phyloP scores from a whole-genome alignment of 768 basidiomycete species.

The Sistotremastrum niveocremeum region DNA sequence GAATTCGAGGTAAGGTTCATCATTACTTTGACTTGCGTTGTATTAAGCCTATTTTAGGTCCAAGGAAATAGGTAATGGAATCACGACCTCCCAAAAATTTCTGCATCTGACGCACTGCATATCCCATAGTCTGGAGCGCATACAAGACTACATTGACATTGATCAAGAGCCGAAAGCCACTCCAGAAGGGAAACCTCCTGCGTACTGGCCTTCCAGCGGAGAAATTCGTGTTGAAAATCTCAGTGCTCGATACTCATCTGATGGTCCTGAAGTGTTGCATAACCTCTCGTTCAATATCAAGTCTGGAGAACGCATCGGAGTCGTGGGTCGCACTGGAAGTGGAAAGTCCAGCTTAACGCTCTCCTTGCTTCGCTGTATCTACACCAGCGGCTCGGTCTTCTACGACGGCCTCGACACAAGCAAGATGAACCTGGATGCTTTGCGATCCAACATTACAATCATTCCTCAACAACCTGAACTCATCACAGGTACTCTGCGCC shows the following conservation, averaged over 20 bases:
- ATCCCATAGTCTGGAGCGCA: conserved; percentile 29
- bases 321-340: conserved; percentile 48
- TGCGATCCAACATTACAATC: conserved; percentile 42
- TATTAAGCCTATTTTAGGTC: neutral
- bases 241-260: conserved; percentile 33
- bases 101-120: neutral
- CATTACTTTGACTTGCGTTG: neutral
- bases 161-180: conserved; percentile 37
- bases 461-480: conserved; percentile 47
- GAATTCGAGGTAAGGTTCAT: conserved; percentile 32
- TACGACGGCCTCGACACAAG: conserved; percentile 36
- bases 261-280: conserved; percentile 47
- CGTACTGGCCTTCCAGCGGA: conserved; percentile 51
- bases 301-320: conserved; percentile 44
- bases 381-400: conserved; percentile 35
- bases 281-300: conserved; percentile 36
- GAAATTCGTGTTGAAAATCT: conserved; percentile 37
- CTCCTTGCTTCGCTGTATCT: conserved; percentile 39
- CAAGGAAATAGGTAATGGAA: conserved; percentile 15
- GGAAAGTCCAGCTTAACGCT: conserved; percentile 37
- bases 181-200: conserved; percentile 35
- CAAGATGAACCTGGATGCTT: conserved; percentile 36
- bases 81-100: neutral
- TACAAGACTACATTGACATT: conserved; percentile 41
- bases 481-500: conserved; percentile 40